phyloP scores from a whole-genome alignment of 2,329 filamentous ascomycete genomes.

The Daldinia sp. region DNA sequence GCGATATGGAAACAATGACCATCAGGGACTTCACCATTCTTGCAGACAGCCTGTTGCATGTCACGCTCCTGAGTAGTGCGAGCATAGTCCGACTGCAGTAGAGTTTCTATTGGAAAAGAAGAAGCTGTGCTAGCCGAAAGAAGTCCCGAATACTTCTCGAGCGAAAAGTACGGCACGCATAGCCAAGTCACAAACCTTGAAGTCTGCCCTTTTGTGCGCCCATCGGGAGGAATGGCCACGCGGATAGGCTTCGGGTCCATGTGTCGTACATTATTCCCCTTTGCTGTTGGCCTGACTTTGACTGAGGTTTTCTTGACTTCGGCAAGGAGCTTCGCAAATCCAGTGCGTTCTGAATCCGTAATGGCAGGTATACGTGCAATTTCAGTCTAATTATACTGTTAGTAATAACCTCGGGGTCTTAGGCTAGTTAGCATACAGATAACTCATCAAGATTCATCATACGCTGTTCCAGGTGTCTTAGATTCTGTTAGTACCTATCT shows the following conservation, averaged over 20 bases:
- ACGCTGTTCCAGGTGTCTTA: constrained; percentile 53
- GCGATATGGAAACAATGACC: constrained; percentile 43
- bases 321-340: constrained; percentile 54
- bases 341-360: constrained; percentile 52
- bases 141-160: constrained; percentile 52
- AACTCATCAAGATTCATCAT: constrained; percentile 59
- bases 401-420: background rate
- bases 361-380: constrained; percentile 52
- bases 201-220: constrained; percentile 37
- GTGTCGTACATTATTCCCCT: constrained; percentile 56
- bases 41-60: constrained; percentile 44
- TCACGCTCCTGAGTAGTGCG: constrained; percentile 38
- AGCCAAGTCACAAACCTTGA: constrained; percentile 55
- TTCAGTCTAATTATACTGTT: constrained; percentile 50
- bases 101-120: constrained; percentile 42
- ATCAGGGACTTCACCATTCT: constrained; percentile 28
- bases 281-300: constrained; percentile 55
- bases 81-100: constrained; percentile 43
- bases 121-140: constrained; percentile 30
- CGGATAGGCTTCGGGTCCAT: constrained; percentile 58
- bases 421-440: constrained; percentile 49
- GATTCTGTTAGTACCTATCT: constrained; percentile 7
- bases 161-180: constrained; percentile 62
- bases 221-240: constrained; percentile 49
- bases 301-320: constrained; percentile 55